These are phyloP conservation scores for Cephalotrichum gorgonifer DNA, from an alignment of 2,329 filamentous ascomycete species.

Conservation along the genomic window DNA sequence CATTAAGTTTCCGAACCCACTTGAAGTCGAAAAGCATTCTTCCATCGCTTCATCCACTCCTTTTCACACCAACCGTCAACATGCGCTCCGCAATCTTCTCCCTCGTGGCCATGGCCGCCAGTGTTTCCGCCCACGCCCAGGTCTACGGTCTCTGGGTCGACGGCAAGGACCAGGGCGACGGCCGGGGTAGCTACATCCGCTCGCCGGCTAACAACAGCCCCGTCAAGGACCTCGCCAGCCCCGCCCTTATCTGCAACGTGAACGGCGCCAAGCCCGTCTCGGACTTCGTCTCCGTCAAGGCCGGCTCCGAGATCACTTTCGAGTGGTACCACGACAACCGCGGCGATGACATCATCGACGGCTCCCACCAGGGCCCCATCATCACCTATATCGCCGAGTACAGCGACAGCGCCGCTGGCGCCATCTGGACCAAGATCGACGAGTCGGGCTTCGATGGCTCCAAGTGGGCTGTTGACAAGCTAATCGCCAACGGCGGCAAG, in stretches of 20 bases:
- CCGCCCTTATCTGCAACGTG: conserved; percentile 33
- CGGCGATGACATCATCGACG: conserved; percentile 40
- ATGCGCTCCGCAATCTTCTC: conserved; percentile 13
- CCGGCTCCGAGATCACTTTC: conserved; percentile 34
- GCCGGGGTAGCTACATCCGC: conserved; percentile 30
- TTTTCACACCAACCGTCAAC: neutral
- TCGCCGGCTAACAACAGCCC: conserved; percentile 30
- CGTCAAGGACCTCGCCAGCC: conserved; percentile 31
- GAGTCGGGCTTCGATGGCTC: conserved; percentile 23
- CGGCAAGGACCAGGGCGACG: conserved; percentile 31
- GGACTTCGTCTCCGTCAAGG: conserved; percentile 29
- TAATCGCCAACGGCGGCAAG: conserved; percentile 38
- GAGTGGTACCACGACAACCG: conserved; percentile 42
- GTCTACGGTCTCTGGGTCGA: conserved; percentile 38
- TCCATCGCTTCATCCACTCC: neutral
- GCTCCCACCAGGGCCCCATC: conserved; percentile 42
- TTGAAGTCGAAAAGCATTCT: neutral
- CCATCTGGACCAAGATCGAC: conserved; percentile 39
- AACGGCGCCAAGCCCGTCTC: conserved; percentile 23
- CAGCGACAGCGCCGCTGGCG: conserved; percentile 29
- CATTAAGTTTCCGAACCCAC: neutral
- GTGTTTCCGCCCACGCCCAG: conserved; percentile 31
- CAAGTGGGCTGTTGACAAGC: conserved; percentile 31
- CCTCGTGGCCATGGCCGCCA: conserved; percentile 24
- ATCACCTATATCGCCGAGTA: conserved; percentile 40